A percentile compares a stretch with the other conserved stretches of the same genome.
Evolutionary conservation across 2,329 filamentous ascomycete species (phyloP).

Genomic region (Pyrenophora teres): DNA sequence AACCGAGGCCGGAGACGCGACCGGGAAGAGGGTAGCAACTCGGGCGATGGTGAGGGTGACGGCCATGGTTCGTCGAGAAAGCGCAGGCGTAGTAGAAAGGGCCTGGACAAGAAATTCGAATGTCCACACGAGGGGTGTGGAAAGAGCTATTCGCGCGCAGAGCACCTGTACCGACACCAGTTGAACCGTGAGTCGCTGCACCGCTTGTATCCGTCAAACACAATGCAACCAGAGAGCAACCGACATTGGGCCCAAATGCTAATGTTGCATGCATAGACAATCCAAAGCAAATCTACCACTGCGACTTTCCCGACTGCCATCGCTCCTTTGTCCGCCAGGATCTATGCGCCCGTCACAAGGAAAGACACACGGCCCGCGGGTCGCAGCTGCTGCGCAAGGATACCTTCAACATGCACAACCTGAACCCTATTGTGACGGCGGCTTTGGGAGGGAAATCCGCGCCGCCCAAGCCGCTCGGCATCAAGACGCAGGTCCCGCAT

Average conservation of each 20-base stretch:
- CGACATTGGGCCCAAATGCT: conserved; percentile 7
- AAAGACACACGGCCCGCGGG: conserved; percentile 63
- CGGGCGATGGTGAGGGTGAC: conserved; percentile 36
- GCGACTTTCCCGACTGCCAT: conserved; percentile 88
- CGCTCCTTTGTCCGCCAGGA: conserved; percentile 93
- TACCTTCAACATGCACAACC: conserved; percentile 60
- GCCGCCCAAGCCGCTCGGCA: conserved; percentile 21
- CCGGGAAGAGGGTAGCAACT: conserved; percentile 36
- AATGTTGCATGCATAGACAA: conserved; percentile 66
- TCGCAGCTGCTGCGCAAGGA: conserved; percentile 78
- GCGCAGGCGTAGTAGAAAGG: conserved; percentile 74
- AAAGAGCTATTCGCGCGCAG: conserved; percentile 94
- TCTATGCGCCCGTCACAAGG: conserved; percentile 72
- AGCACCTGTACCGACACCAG: conserved; percentile 96
- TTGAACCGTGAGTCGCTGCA: conserved; percentile 73
- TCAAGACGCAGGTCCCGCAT: conserved; percentile 24
- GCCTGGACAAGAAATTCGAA: conserved; percentile 70
- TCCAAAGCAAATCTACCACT: conserved; percentile 92
- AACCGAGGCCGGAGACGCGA: conserved; percentile 46
- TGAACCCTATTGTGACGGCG: conserved; percentile 50
- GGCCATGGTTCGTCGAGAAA: conserved; percentile 52
- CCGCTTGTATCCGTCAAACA: neutral
- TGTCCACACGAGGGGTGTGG: conserved; percentile 87
- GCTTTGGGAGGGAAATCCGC: conserved; percentile 43
- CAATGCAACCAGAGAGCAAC: neutral